Base-by-base conservation (phyloP, 495 filamentous ascomycete genomes). In the Neurospora sp. region DNA sequence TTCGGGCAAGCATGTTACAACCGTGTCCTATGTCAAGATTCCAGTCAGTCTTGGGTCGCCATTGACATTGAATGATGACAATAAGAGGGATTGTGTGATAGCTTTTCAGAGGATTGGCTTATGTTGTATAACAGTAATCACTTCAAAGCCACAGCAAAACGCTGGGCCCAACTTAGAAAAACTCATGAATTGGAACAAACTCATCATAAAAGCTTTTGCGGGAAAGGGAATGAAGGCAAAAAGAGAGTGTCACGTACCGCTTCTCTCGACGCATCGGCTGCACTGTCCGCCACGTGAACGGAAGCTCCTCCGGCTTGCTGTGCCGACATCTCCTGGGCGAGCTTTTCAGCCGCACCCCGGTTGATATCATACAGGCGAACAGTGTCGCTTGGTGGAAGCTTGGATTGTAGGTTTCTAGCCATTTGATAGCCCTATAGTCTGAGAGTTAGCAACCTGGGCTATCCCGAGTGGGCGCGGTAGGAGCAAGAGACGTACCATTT, bases 341-440 rank as follows among this genome's bases (percentile, higher is more conserved):
- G 91, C 72, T 83, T 85, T 70, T 86, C 79, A 18, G 86, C 84
- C 1, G 88, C 86, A 53, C 85, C 84, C 35, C 83, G 79, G 75
- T 96, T 95, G 76, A 94, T 89, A 78, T 97, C 93, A 72, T 89
- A 91, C 22, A 97, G 79, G 31, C 89, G 82, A 18, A 97, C 73
- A 3, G 85, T 90, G 78, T 96, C 93, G 27, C 81, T 83, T 2
- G 88, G 84, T 5, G 92, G 85, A 11, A 96, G 88, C 77, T 94
- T 95, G 37, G 89, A 84, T 74, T 92, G 91, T 2, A 97, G 83
- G 76, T 96, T 97, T 79, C 88, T 89, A n/a, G 93, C 93, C 93
- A 97, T 96, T 75, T 92, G 89, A 72, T 92, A 95, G 3, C 92
- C 92, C 85, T 86, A 74, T 35, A 71, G 14, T 31, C 18, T 42